Conservation (phyloP, 306 rosid genomes). For the Calophaca sinica region DNA sequence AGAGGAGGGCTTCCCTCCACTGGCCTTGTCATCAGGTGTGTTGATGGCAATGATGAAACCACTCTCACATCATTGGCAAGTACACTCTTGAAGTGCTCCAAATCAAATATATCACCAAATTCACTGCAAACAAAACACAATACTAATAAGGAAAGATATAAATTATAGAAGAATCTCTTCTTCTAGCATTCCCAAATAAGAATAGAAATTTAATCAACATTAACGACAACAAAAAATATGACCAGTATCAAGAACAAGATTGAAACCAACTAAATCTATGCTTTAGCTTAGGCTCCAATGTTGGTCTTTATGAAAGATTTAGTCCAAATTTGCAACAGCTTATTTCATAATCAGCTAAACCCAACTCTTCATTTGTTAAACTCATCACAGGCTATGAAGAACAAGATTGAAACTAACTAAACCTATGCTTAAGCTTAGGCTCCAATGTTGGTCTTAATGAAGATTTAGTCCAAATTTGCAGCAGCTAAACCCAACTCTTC, state of each 20-base stretch:
- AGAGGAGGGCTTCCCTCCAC: constrained; percentile 84
- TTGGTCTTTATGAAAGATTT: constrained; percentile 1
- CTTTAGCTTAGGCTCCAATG: neutral
- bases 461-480: constrained; percentile 15
- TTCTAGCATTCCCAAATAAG: constrained; percentile 1
- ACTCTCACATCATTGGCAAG: constrained; percentile 76
- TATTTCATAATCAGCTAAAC: constrained; percentile 26
- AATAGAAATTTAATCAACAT: constrained; percentile 15
- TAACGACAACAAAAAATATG: neutral
- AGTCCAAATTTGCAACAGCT: constrained; percentile 5
- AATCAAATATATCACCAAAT: constrained; percentile 92
- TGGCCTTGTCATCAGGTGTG: constrained; percentile 88
- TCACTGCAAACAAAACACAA: constrained; percentile 72
- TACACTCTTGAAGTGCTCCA: constrained; percentile 90
- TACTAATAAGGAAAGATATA: constrained; percentile 28
- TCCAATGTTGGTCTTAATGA: neutral
- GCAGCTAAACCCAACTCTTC: constrained; percentile 14
- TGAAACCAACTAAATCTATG: neutral
- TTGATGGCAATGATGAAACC: constrained; percentile 90
- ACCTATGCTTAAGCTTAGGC: neutral
- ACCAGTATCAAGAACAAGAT: constrained; percentile 16
- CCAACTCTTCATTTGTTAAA: neutral
- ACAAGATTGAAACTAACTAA: constrained; percentile 1
- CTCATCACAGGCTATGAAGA: neutral
- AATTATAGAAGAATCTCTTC: neutral